phyloP scores from a whole-genome alignment of 306 rosid genomes.

The Parietaria judaica region DNA sequence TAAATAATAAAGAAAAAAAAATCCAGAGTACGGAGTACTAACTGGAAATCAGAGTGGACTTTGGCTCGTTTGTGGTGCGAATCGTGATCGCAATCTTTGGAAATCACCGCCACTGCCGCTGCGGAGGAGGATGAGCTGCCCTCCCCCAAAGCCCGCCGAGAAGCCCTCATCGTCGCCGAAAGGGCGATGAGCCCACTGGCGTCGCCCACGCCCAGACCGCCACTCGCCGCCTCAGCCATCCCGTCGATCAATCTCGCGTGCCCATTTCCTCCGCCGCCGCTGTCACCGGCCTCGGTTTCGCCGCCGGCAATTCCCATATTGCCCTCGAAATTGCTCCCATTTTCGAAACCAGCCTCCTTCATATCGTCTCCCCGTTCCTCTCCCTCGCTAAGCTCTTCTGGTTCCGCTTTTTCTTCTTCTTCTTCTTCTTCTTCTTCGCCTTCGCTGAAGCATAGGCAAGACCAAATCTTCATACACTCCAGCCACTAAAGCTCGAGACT shows the following conservation, averaged over 20 bases:
- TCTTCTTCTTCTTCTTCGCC: conserved; percentile 34
- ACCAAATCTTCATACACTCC: conserved; percentile 77
- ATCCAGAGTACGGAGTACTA: conserved; percentile 25
- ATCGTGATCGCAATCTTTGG: conserved; percentile 44
- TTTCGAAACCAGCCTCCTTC: conserved; percentile 34
- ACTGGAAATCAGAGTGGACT: conserved; percentile 52
- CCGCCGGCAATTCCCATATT: conserved; percentile 28
- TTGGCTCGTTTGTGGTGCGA: conserved; percentile 72
- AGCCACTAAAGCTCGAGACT: conserved; percentile 17
- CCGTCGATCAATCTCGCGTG: background rate
- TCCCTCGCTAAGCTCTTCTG: conserved; percentile 19
- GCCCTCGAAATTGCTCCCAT: conserved; percentile 22
- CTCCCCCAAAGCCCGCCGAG: conserved; percentile 46
- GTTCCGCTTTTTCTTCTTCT: conserved; percentile 26
- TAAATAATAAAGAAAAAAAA: too few relatives aligned
- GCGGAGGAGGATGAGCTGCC: conserved; percentile 43
- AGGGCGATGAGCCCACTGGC: background rate
- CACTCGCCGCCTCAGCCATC: too few relatives aligned
- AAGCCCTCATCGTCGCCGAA: conserved; percentile 21
- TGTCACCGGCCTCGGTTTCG: conserved; percentile 16
- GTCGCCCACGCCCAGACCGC: background rate
- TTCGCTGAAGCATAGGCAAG: conserved; percentile 62
- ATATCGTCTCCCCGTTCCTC: conserved; percentile 15
- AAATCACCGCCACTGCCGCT: conserved; percentile 11
- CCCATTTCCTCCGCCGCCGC: conserved; percentile 19